Percentiles rank a stretch among this genome's conserved stretches.
Evolutionary conservation across 176 grass and related monocot species (phyloP).

Genomic region (Triticum urartu): DNA sequence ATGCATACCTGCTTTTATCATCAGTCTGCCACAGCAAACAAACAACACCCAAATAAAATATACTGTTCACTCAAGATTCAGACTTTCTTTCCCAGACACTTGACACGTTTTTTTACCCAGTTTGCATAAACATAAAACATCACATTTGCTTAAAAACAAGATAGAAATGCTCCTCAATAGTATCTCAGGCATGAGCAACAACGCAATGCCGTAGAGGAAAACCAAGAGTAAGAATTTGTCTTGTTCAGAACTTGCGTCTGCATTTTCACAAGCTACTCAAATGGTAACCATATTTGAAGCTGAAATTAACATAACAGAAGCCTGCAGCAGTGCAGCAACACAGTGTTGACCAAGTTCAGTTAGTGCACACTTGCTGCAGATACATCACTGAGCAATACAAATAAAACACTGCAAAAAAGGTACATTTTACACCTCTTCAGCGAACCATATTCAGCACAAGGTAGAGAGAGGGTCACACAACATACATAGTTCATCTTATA

Average conservation of each 20-base stretch:
- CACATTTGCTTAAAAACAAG: background rate
- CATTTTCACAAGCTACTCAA: background rate
- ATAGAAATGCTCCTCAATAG: background rate
- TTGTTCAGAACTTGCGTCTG: background rate
- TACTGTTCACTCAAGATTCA: background rate
- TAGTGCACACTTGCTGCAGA: background rate
- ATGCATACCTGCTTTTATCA: background rate
- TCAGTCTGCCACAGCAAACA: background rate
- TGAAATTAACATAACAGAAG: background rate
- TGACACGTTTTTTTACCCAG: background rate
- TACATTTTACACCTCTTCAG: constrained; percentile 37
- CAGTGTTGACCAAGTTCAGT: constrained; percentile 27
- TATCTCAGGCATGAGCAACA: background rate
- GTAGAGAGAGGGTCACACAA: constrained; percentile 13
- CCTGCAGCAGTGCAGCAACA: background rate
- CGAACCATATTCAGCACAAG: constrained; percentile 11
- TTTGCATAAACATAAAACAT: background rate
- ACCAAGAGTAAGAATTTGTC: background rate
- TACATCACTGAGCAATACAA: background rate
- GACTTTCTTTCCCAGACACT: background rate
- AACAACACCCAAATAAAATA: background rate
- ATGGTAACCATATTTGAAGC: background rate
- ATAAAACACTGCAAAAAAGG: background rate
- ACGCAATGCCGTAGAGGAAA: background rate
- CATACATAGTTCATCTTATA: constrained; percentile 28